Evolutionary conservation across 768 basidiomycete species (phyloP).

Genomic region (Naganishia antarctica): DNA sequence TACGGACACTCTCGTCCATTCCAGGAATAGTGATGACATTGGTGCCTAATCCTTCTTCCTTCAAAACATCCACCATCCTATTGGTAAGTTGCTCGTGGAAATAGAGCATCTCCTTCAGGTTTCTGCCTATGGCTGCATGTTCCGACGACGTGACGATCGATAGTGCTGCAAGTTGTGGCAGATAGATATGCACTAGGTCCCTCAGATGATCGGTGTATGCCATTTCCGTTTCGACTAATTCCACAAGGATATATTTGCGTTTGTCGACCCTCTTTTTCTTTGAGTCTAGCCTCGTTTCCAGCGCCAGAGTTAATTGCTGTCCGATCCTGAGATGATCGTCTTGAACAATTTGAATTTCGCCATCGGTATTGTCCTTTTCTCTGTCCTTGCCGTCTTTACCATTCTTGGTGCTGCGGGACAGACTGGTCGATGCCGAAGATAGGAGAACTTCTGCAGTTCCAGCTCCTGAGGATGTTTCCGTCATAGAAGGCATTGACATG

Average conservation of each 20-base stretch:
- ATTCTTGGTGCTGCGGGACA: conserved; percentile 43
- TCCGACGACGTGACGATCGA: conserved; percentile 35
- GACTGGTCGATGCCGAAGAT: conserved; percentile 47
- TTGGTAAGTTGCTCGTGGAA: conserved; percentile 39
- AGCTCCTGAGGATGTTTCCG: conserved; percentile 21
- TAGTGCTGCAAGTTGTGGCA: conserved; percentile 46
- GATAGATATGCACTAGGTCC: conserved; percentile 57
- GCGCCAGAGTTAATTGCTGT: conserved; percentile 33
- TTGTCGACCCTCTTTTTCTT: conserved; percentile 37
- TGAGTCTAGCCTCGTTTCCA: conserved; percentile 27
- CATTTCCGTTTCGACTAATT: conserved; percentile 77
- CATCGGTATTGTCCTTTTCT: conserved; percentile 28
- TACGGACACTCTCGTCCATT: conserved; percentile 28
- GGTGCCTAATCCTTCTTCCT: conserved; percentile 41
- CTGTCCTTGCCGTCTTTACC: conserved; percentile 37
- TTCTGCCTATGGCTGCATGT: conserved; percentile 36
- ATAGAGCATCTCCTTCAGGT: conserved; percentile 37
- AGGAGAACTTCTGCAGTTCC: conserved; percentile 37
- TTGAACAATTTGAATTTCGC: neutral
- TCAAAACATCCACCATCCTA: conserved; percentile 46
- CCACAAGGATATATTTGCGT: conserved; percentile 69
- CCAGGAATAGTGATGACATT: conserved; percentile 3
- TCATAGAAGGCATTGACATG: conserved; percentile 19
- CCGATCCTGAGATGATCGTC: neutral
- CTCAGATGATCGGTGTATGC: conserved; percentile 75